phyloP scores from a whole-genome alignment of 2,329 filamentous ascomycete species.

The Aspergillus sp. region DNA sequence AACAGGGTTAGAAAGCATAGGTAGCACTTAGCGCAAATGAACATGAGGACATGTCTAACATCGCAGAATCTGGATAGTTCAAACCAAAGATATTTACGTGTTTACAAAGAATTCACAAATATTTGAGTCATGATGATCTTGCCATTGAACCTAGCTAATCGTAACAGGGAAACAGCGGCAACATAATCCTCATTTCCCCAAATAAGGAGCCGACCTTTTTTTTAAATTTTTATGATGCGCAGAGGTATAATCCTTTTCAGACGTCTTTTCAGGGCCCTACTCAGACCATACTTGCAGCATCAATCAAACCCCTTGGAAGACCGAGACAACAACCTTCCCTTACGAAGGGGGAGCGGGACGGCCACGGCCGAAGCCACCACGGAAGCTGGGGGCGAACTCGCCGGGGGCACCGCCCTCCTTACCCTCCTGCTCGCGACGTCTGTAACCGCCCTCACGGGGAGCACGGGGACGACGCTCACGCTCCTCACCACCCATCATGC shows the following conservation, averaged over 20 bases:
- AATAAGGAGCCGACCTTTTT: constrained; percentile 4
- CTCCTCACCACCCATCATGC: constrained; percentile 90
- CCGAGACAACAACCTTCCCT: constrained; percentile 25
- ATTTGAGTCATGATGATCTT: constrained; percentile 20
- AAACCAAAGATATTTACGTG: background rate
- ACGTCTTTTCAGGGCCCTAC: constrained; percentile 17
- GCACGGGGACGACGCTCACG: constrained; percentile 77
- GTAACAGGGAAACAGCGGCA: constrained; percentile 18
- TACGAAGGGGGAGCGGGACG: constrained; percentile 65
- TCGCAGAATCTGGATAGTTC: background rate
- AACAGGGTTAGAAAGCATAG: background rate
- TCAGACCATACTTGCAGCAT: constrained; percentile 24
- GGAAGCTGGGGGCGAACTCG: constrained; percentile 90
- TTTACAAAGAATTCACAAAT: constrained; percentile 5
- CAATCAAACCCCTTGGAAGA: constrained; percentile 25
- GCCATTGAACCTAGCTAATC: constrained; percentile 29
- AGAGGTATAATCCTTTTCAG: constrained; percentile 16
- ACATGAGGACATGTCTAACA: too few species aligned
- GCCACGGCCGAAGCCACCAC: constrained; percentile 85
- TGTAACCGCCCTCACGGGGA: constrained; percentile 81
- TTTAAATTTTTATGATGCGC: background rate
- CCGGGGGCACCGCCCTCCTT: constrained; percentile 91
- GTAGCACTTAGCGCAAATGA: too few species aligned
- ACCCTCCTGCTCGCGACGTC: constrained; percentile 79
- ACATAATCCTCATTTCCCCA: constrained; percentile 19